phyloP scores from a whole-genome alignment of 1,284 basidiomycete genomes.

The Meira miltonrushii region DNA sequence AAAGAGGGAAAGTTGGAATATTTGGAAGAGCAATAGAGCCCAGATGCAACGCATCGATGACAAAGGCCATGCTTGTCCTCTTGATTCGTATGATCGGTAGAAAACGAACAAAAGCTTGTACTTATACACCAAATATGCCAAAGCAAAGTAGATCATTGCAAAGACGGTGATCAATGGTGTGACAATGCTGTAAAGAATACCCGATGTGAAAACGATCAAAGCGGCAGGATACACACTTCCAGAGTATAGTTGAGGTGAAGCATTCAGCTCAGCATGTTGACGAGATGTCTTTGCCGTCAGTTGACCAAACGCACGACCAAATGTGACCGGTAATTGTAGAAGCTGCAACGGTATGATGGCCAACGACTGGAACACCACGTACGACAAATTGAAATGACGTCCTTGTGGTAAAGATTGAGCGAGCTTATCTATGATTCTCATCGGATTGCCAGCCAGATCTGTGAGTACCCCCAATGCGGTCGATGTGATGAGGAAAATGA shows the following conservation, averaged over 20 bases:
- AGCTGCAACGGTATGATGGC: slow-evolving; percentile 93
- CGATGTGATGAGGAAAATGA: slow-evolving; percentile 85
- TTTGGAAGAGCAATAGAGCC: slow-evolving; percentile 47
- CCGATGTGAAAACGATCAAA: slow-evolving; percentile 90
- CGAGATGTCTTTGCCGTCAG: slow-evolving; percentile 42
- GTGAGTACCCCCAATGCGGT: slow-evolving; percentile 74
- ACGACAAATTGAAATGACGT: slow-evolving; percentile 87
- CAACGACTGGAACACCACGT: slow-evolving; percentile 86
- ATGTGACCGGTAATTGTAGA: slow-evolving; percentile 49
- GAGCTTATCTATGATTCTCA: slow-evolving; percentile 47
- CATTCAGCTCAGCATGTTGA: slow-evolving; percentile 95
- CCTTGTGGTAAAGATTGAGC: slow-evolving; percentile 45
- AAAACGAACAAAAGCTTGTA: slow-evolving; percentile 92
- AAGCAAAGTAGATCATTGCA: slow-evolving; percentile 87
- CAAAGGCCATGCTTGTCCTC: slow-evolving; percentile 83
- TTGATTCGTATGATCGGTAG: slow-evolving; percentile 87
- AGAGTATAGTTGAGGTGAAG: slow-evolving; percentile 75
- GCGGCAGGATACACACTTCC: slow-evolving; percentile 82
- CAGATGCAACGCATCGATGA: slow-evolving; percentile 50
- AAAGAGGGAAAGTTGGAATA: slow-evolving; percentile 62
- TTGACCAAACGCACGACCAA: slow-evolving; percentile 29
- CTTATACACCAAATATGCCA: slow-evolving; percentile 78
- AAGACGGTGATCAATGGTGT: slow-evolving; percentile 91
- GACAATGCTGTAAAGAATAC: slow-evolving; percentile 87
- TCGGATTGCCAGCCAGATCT: slow-evolving; percentile 46